phyloP scores from a whole-genome alignment of 768 basidiomycete genomes.

The Agaricus bisporus region DNA sequence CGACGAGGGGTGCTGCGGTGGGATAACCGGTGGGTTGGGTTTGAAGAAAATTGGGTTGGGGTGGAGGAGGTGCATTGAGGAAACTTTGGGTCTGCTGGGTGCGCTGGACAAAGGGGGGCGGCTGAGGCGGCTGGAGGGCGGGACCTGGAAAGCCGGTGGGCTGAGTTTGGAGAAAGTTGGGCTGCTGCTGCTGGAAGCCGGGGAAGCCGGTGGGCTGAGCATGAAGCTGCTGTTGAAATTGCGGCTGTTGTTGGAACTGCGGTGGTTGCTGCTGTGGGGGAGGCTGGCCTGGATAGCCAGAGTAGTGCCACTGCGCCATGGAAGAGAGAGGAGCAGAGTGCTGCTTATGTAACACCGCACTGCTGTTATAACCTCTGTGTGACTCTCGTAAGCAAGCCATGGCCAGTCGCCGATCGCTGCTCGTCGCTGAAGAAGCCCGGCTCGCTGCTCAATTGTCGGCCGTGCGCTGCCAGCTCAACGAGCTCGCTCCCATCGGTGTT shows the following conservation, averaged over 20 bases:
- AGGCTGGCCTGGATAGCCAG: slow-evolving; percentile 31
- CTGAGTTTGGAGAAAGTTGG: slow-evolving; percentile 43
- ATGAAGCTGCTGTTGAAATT: slow-evolving; percentile 29
- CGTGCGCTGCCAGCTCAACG: slow-evolving; percentile 22
- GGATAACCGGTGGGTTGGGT: slow-evolving; percentile 43
- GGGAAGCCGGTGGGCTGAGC: slow-evolving; percentile 15
- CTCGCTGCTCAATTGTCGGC: slow-evolving; percentile 22
- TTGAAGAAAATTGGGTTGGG: slow-evolving; percentile 29
- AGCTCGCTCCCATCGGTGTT: slow-evolving; percentile 20
- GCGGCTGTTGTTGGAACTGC: slow-evolving; percentile 40
- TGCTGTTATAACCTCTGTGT: too few species aligned
- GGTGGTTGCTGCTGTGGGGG: slow-evolving; percentile 60
- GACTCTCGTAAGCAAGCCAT: background rate
- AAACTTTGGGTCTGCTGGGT: slow-evolving; percentile 7
- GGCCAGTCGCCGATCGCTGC: slow-evolving; percentile 6
- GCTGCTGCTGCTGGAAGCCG: slow-evolving; percentile 21
- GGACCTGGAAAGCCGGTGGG: slow-evolving; percentile 44
- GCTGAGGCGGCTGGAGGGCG: slow-evolving; percentile 50
- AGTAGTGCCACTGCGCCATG: slow-evolving; percentile 66
- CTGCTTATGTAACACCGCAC: background rate
- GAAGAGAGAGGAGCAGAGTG: slow-evolving; percentile 2
- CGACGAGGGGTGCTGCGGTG: slow-evolving; percentile 40
- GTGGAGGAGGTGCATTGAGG: slow-evolving; percentile 29
- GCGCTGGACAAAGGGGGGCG: slow-evolving; percentile 41
- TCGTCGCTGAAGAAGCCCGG: slow-evolving; percentile 21